Evolutionary conservation across 108 stramenopile genomes (phyloP).

Genomic region (Cyclotella sp.): DNA sequence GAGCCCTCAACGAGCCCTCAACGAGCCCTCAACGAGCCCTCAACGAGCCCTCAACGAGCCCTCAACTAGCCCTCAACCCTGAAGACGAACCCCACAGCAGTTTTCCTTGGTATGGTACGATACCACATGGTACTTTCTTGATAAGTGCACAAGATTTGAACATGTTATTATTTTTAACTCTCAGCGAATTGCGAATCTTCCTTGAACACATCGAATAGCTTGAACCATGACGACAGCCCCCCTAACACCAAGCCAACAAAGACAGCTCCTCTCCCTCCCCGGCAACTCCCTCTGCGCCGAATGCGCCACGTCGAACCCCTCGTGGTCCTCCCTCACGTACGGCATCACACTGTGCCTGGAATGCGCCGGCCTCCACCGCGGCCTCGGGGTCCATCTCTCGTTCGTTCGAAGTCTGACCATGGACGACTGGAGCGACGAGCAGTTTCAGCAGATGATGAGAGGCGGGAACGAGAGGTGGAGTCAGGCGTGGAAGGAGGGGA

Average conservation of each 20-base stretch:
- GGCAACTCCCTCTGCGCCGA: slow-evolving; percentile 66
- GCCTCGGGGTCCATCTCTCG: slow-evolving; percentile 59
- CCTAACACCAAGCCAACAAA: slow-evolving; percentile 12
- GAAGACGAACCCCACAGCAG: too few relatives aligned
- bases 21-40: too few relatives aligned
- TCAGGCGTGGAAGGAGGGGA: slow-evolving; percentile 27
- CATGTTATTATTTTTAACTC: too few relatives aligned
- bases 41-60: too few relatives aligned
- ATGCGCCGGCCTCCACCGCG: slow-evolving; percentile 76
- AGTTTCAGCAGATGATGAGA: slow-evolving; percentile 44
- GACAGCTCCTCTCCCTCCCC: slow-evolving; percentile 27
- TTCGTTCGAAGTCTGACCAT: slow-evolving; percentile 62
- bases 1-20: too few relatives aligned
- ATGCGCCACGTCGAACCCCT: slow-evolving; percentile 66
- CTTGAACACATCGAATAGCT: neutral
- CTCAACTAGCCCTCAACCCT: too few relatives aligned
- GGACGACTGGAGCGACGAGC: slow-evolving; percentile 59
- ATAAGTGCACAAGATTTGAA: too few relatives aligned
- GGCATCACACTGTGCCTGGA: slow-evolving; percentile 81
- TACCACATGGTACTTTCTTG: too few relatives aligned
- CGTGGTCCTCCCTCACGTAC: slow-evolving; percentile 84
- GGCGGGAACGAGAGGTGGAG: slow-evolving; percentile 59
- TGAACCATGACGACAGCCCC: slow-evolving; percentile 2
- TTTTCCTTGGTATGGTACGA: too few relatives aligned
- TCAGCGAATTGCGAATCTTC: too few relatives aligned